These are phyloP conservation scores for Malus hybrid DNA, from an alignment of 331 rosid species.

Conservation along the genomic window DNA sequence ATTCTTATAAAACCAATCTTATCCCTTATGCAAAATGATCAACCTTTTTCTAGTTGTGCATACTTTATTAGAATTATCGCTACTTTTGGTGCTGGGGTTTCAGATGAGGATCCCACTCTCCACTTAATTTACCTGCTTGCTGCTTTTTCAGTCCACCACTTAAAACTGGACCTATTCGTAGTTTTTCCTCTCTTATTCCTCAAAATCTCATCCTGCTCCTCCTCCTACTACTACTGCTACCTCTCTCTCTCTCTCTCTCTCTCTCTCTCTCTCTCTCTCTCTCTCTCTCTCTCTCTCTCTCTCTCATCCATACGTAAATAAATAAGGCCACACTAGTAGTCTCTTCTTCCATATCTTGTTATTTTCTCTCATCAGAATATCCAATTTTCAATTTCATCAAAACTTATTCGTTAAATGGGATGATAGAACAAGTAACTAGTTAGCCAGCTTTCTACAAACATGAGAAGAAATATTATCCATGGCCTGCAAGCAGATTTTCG, in stretches of 20 bases:
- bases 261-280: too few species aligned
- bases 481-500: background rate
- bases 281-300: too few species aligned
- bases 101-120: background rate
- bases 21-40: background rate
- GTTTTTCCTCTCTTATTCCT: background rate
- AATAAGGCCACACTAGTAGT: background rate
- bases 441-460: background rate
- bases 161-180: background rate
- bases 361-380: background rate
- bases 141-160: background rate
- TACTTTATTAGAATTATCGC: background rate
- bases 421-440: background rate
- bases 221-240: background rate
- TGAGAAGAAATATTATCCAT: background rate
- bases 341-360: background rate
- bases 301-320: background rate
- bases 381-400: background rate
- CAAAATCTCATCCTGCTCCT: background rate
- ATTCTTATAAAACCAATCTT: background rate
- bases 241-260: too few species aligned
- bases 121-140: background rate
- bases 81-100: background rate
- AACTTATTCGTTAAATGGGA: background rate
- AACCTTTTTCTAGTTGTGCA: background rate